Percentiles rank a stretch among this genome's conserved stretches.
Evolutionary conservation across 2,329 filamentous ascomycete species (phyloP).

Genomic region (Fusarium redolens): DNA sequence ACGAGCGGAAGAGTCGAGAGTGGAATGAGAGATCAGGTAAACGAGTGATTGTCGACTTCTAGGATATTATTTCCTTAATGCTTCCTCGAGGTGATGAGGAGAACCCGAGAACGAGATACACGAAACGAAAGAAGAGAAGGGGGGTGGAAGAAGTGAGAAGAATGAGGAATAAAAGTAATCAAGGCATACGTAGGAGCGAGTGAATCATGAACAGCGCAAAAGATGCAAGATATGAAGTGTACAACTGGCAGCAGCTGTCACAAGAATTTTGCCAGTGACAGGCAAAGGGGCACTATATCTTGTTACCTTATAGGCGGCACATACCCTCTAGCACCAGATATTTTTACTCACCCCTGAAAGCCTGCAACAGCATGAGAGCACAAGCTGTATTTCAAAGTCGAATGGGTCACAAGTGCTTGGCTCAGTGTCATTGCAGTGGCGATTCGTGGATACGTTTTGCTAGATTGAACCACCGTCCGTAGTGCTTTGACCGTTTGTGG

Average conservation of each 20-base stretch:
- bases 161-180: conserved; percentile 1
- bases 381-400: conserved; percentile 23
- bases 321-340: background rate
- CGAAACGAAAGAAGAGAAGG: conserved; percentile 4
- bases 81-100: conserved; percentile 7
- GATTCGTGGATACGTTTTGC: background rate
- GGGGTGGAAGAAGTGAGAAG: conserved; percentile 1
- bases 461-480: conserved; percentile 1
- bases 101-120: conserved; percentile 7
- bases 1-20: conserved; percentile 9
- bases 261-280: conserved; percentile 31
- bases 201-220: conserved; percentile 17
- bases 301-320: conserved; percentile 23
- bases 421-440: background rate
- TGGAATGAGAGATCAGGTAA: conserved; percentile 15
- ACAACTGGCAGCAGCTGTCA: conserved; percentile 40
- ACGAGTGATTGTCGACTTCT: conserved; percentile 13
- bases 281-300: conserved; percentile 16
- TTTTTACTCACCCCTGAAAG: conserved; percentile 4
- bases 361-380: conserved; percentile 38
- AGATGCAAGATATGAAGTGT: conserved; percentile 12
- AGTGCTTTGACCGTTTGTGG: conserved; percentile 9
- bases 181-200: conserved; percentile 3
- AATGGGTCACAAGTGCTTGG: conserved; percentile 21
- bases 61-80: conserved; percentile 4